Base-by-base conservation (phyloP, 352 stramenopile genomes). In the Phytophthora ramorum region DNA sequence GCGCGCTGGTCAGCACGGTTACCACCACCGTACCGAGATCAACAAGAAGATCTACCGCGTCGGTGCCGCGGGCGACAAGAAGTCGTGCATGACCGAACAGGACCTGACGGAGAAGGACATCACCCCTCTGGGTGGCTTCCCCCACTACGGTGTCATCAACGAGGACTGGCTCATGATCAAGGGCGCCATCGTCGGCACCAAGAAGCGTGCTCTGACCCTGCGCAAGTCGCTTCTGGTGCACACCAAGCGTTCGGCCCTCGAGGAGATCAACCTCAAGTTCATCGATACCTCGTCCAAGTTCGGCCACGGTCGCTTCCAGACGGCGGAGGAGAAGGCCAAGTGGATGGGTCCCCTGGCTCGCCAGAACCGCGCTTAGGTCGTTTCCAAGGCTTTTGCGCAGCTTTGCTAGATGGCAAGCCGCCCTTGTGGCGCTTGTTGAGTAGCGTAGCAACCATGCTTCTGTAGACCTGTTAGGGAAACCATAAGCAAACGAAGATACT, bases 11-110 rank as follows among this genome's bases (percentile, higher is more conserved):
- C 98, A 99, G 85, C 93, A 99, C 83, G 98, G 98, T 82, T 99
- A 99, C 94, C 98, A 99, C 86, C 98, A 99, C 92, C 97, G 98
- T 94, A 99, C 98, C 50, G 98, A 99, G 90, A 97, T 99, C 72
- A 99, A 99, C 97, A 99, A 99, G 91, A 99, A 99, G 94, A 98
- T 99, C 66, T 99, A 99, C 95, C 96, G 97, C 62, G 95, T 99
- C 51, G 98, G 98, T 82, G 89, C 85, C 43, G 79, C 84, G 45
- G 90, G 90, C 32, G 90, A 97, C 75, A 92, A 93, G 77, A 98
- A 98, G 76, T 98, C 89, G 79, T 97, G 87, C 84, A 97, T 97
- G 75, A 99, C 98, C 13, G 97, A 99, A 71, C 91, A 97, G 65
- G 98, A 99, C 85, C 88, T 99, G 75, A 99, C 98, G 40, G 97